Evolutionary conservation across 805 yeast genomes (phyloP), one percentile per base, ranked within the genome.

Genomic region (Isabelozyma gotoi): DNA sequence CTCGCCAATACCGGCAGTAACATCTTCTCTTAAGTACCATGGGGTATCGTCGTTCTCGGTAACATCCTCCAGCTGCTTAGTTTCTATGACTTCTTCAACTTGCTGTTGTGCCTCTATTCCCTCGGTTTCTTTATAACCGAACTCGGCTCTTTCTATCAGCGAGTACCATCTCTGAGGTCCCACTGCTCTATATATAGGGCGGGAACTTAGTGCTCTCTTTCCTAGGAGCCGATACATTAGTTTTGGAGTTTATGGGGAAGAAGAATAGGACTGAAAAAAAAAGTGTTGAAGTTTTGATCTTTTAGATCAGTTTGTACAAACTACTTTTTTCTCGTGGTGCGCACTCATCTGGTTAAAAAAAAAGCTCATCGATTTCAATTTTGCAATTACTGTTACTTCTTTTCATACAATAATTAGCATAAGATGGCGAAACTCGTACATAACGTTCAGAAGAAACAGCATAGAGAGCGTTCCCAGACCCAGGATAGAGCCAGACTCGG

Each of bases 391-490:
- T 10, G 10, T n/a, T 10, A 7, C 5, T 24, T 14, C n/a, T 14
- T 32, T 32, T 14, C n/a, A 12, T 15, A 11, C 17, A 11, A 15
- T 32, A 32, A 32, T 32, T 14, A 5, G 18, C 15, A 19, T 20
- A 44, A 10, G 18, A 88, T 88, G 95, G 85, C 85, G 29, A 85
- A 84, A 51, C 68, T 86, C 27, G 92, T 86, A 10, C 97, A 91
- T 63, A 87, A 89, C 59, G 84, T 92, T 8, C 97, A 92, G 65
- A 94, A 95, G 73, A 94, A 89, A 60, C 98, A 94, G 72, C 99
- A 94, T 59, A 74, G 90, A 45, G 99, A 94, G 71, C 81, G 99
- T 57, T 79, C 96, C 5, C 99, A 94, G 67, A 86, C 92, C 1
- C 74, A 72, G 38, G 82, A 78, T 36, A 76, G 99, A 45, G 71